A percentile compares a stretch with the other conserved stretches of the same genome.
Conservation (phyloP, 2,329 filamentous ascomycete genomes). For the Teratosphaeria zuluensis region DNA sequence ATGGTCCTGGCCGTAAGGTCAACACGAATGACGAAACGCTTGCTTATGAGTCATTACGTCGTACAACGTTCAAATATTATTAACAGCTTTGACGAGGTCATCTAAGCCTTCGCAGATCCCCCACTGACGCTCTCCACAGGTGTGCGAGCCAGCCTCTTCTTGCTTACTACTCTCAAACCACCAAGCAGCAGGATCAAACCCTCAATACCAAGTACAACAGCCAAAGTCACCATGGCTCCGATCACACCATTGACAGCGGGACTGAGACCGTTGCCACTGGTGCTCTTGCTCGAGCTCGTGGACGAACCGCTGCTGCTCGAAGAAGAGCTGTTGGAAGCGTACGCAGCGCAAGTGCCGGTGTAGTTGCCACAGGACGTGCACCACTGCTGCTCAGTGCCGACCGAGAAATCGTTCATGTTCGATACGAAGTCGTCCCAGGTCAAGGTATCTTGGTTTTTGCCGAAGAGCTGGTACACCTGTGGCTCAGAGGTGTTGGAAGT, state of each 20-base stretch:
- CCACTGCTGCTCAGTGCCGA: conserved; percentile 59
- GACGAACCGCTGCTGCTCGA: conserved; percentile 12
- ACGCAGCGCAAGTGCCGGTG: conserved; percentile 54
- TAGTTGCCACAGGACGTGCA: conserved; percentile 66
- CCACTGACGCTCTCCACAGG: not conserved
- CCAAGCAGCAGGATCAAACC: conserved; percentile 44
- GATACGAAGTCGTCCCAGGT: conserved; percentile 59
- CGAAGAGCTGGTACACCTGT: conserved; percentile 51
- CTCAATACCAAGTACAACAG: conserved; percentile 50
- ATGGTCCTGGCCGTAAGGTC: too few relatives aligned
- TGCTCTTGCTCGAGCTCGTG: conserved; percentile 12
- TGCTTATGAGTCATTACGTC: not conserved
- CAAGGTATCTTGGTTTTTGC: conserved; percentile 45
- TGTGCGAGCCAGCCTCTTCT: conserved; percentile 33
- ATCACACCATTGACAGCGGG: conserved; percentile 72
- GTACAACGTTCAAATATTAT: not conserved
- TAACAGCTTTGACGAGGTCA: not conserved
- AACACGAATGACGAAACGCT: too few relatives aligned
- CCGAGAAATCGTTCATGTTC: conserved; percentile 56
- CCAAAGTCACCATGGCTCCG: conserved; percentile 59
- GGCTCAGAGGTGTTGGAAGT: conserved; percentile 36
- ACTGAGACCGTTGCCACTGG: conserved; percentile 44
- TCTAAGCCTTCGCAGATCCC: not conserved
- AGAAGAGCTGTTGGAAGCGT: conserved; percentile 23
- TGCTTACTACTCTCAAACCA: conserved; percentile 50